Evolutionary conservation across 257 asterid species (phyloP).

Genomic region (Rehmannia glutinosa): DNA sequence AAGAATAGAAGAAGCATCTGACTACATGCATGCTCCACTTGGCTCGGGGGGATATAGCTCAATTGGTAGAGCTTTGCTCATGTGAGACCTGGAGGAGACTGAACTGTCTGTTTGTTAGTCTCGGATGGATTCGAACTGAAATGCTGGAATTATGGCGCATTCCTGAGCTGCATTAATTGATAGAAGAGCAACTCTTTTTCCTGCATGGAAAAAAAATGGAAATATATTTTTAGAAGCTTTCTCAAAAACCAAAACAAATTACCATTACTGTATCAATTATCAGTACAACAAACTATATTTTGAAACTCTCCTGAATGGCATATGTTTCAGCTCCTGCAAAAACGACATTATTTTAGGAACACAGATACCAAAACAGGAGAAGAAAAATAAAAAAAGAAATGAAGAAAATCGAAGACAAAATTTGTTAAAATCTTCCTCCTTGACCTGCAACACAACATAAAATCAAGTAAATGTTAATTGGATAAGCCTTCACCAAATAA

Average conservation of each 20-base stretch:
- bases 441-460: constrained; percentile 37
- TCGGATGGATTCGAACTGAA: neutral
- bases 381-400: neutral
- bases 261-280: constrained; percentile 13
- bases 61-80: too few relatives aligned
- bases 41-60: too few relatives aligned
- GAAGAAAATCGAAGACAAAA: constrained; percentile 10
- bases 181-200: constrained; percentile 3
- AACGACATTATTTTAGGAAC: constrained; percentile 36
- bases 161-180: constrained; percentile 12
- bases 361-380: constrained; percentile 12
- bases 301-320: constrained; percentile 40
- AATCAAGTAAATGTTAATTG: constrained; percentile 20
- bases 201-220: constrained; percentile 17
- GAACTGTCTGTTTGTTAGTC: neutral
- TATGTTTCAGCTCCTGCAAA: constrained; percentile 67
- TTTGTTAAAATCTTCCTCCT: constrained; percentile 16
- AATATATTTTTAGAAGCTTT: constrained; percentile 6
- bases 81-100: neutral
- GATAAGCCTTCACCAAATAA: constrained; percentile 18
- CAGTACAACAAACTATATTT: constrained; percentile 28
- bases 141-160: neutral
- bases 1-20: too few relatives aligned
- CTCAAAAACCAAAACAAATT: constrained; percentile 4
- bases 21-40: too few relatives aligned